These are phyloP conservation scores for Neophaeococcomyces aloes DNA, from an alignment of 2,329 filamentous ascomycete genomes.

Conservation along the genomic window DNA sequence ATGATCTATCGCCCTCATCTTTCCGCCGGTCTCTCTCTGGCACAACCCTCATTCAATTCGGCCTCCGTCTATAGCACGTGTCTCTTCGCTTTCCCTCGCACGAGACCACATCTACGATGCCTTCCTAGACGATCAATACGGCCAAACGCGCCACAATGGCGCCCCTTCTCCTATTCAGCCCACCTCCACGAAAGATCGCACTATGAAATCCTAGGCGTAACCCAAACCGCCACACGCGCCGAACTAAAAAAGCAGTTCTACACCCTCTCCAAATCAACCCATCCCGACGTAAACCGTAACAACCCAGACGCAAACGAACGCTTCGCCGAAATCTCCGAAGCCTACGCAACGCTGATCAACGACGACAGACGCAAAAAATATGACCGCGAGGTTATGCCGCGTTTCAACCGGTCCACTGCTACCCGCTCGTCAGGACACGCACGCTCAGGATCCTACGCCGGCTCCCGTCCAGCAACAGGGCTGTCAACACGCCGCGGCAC, in stretches of 20 bases:
- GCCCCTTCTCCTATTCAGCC: conserved; percentile 13
- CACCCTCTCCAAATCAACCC: conserved; percentile 76
- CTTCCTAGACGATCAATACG: too few species aligned
- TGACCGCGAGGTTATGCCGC: conserved; percentile 49
- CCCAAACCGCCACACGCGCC: conserved; percentile 53
- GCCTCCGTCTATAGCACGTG: conserved; percentile 2
- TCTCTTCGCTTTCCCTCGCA: neutral
- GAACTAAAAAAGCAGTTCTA: conserved; percentile 96
- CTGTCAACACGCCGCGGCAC: conserved; percentile 63
- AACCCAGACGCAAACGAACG: conserved; percentile 62
- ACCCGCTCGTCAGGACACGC: conserved; percentile 35
- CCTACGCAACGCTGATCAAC: conserved; percentile 66
- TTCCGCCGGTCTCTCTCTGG: conserved; percentile 4
- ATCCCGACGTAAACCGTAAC: conserved; percentile 78
- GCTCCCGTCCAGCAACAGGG: conserved; percentile 60
- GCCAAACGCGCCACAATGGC: conserved; percentile 3
- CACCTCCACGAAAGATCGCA: conserved; percentile 45
- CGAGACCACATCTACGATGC: neutral
- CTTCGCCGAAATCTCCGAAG: conserved; percentile 76
- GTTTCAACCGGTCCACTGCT: conserved; percentile 33
- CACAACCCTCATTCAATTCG: conserved; percentile 15
- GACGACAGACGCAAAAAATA: conserved; percentile 66
- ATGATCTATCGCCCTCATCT: conserved; percentile 18
- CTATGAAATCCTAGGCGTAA: conserved; percentile 73
- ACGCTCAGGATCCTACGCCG: conserved; percentile 15